Evolutionary conservation across 257 asterid species (phyloP).

Genomic region (Ehretia macrophylla): DNA sequence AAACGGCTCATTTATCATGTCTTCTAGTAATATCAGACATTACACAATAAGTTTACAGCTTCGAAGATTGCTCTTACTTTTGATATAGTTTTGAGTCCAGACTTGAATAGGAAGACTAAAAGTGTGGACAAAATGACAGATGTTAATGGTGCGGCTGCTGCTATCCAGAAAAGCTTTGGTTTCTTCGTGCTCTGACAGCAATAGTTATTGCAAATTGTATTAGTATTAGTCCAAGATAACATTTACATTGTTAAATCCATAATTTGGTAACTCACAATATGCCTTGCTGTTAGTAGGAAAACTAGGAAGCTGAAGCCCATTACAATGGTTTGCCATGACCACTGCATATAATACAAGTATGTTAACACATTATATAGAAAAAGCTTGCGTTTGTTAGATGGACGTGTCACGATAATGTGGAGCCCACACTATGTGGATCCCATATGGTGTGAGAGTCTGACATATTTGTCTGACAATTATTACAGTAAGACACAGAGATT

Average conservation of each 20-base stretch:
- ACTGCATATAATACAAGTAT: constrained; percentile 41
- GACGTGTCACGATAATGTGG: too few species aligned
- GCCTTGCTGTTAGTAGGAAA: constrained; percentile 52
- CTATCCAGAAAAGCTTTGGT: constrained; percentile 75
- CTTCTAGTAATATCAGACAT: not conserved
- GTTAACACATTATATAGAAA: constrained; percentile 2
- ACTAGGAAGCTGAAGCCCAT: constrained; percentile 65
- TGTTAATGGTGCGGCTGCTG: constrained; percentile 82
- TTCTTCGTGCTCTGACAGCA: constrained; percentile 62
- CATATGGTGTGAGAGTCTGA: too few species aligned
- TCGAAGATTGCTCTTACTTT: constrained; percentile 65
- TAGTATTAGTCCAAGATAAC: not conserved
- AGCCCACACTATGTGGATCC: too few species aligned
- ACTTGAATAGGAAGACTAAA: constrained; percentile 50
- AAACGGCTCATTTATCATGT: too few species aligned
- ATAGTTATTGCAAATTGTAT: not conserved
- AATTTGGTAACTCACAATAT: constrained; percentile 42
- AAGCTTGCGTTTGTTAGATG: too few species aligned
- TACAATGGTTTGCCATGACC: constrained; percentile 83
- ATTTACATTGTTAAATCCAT: not conserved
- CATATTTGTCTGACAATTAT: too few species aligned
- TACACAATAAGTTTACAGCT: too few species aligned
- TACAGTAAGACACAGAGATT: too few species aligned
- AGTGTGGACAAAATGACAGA: constrained; percentile 73
- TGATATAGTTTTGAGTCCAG: constrained; percentile 46